phyloP scores from a whole-genome alignment of 2,329 filamentous ascomycete species.

The Colletotrichum orbiculare region DNA sequence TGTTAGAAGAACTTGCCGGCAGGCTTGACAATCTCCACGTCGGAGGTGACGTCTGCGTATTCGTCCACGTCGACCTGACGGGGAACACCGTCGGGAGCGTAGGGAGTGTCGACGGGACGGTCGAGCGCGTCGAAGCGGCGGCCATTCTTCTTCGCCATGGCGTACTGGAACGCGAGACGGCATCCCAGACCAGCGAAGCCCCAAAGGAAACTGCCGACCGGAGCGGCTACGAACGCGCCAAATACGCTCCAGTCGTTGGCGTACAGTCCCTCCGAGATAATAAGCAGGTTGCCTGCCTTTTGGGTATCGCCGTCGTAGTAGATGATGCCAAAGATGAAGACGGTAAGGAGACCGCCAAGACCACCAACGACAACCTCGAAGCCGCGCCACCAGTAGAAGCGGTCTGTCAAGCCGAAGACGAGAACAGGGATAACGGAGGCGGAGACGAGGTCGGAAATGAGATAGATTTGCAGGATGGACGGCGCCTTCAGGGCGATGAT shows the following conservation, averaged over 20 bases:
- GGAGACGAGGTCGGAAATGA: constrained; percentile 84
- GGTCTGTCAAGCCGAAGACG: constrained; percentile 75
- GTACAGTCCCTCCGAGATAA: constrained; percentile 80
- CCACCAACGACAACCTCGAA: constrained; percentile 84
- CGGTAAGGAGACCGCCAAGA: constrained; percentile 79
- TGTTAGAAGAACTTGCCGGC: constrained; percentile 67
- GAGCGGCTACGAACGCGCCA: constrained; percentile 84
- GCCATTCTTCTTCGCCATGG: constrained; percentile 67
- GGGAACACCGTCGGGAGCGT: constrained; percentile 33
- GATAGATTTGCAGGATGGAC: constrained; percentile 82
- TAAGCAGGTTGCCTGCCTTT: constrained; percentile 73
- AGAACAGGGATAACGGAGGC: constrained; percentile 81
- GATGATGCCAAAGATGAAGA: constrained; percentile 83
- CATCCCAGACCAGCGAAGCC: constrained; percentile 71
- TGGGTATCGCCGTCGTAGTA: constrained; percentile 81
- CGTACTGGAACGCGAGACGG: constrained; percentile 69
- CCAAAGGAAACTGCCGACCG: constrained; percentile 79
- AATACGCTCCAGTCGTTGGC: constrained; percentile 84
- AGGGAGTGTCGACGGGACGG: constrained; percentile 50
- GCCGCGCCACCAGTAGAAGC: constrained; percentile 78
- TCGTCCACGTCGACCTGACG: constrained; percentile 40
- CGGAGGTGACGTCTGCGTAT: constrained; percentile 42
- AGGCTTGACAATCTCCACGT: constrained; percentile 50
- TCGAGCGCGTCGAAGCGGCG: constrained; percentile 76
- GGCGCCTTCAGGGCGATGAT: constrained; percentile 80